Conservation (phyloP, 371 early-diverging fungal genomes). For the Mucor piriformis region DNA sequence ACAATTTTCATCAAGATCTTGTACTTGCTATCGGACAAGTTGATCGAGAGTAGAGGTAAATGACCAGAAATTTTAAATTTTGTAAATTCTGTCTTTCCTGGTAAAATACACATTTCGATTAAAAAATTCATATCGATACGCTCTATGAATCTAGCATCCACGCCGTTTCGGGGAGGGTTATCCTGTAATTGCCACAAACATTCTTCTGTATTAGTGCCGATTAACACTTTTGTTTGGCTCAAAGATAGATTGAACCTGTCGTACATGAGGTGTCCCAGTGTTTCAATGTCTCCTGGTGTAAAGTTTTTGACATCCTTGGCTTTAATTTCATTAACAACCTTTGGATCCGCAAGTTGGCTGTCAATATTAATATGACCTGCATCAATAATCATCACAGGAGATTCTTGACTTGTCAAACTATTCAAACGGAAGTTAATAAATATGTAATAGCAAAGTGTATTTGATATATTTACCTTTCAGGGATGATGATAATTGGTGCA, state of each 20-base stretch:
- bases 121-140: constrained; percentile 72
- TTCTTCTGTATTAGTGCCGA: constrained; percentile 60
- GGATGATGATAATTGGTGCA: constrained; percentile 87
- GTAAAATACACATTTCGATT: constrained; percentile 76
- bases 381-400: constrained; percentile 73
- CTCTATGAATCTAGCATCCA: constrained; percentile 67
- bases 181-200: constrained; percentile 70
- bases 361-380: constrained; percentile 80
- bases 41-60: constrained; percentile 75
- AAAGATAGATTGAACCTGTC: constrained; percentile 78
- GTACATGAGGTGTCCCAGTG: constrained; percentile 73
- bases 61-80: constrained; percentile 72
- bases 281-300: constrained; percentile 55
- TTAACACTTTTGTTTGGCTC: constrained; percentile 66
- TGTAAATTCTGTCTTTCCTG: constrained; percentile 67
- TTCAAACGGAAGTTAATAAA: not conserved
- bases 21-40: constrained; percentile 84
- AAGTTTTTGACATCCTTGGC: constrained; percentile 52
- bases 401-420: constrained; percentile 36
- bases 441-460: not conserved
- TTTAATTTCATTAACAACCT: constrained; percentile 61
- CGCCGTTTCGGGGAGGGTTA: constrained; percentile 16
- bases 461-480: constrained; percentile 56
- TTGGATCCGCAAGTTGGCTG: constrained; percentile 69
- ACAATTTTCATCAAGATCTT: constrained; percentile 76